Conservation (phyloP, 176 grass and related monocot species). For the Eremochloa ophiuroides region DNA sequence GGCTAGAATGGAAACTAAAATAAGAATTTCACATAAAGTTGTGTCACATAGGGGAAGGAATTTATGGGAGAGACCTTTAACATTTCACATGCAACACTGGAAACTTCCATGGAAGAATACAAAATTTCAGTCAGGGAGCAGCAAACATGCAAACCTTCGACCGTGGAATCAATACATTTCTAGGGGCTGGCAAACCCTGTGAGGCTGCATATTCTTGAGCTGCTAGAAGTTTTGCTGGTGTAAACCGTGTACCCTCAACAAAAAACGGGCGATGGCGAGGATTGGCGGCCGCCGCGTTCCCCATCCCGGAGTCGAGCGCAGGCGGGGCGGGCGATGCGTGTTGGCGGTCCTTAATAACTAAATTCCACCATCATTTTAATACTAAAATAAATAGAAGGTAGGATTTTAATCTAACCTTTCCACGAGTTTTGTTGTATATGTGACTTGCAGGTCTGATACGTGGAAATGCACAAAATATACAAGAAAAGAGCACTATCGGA, state of each 20-base stretch:
- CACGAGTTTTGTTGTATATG: too few species aligned
- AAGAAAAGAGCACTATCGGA: too few species aligned
- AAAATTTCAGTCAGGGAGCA: conserved; percentile 10
- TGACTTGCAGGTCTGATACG: too few species aligned
- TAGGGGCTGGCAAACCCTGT: conserved; percentile 68
- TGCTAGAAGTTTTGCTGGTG: conserved; percentile 66
- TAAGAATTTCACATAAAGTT: background rate
- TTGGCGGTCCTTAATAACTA: too few species aligned
- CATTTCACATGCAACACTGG: background rate
- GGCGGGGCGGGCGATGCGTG: too few species aligned
- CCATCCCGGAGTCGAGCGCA: too few species aligned
- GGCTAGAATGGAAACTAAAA: background rate
- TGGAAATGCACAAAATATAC: too few species aligned
- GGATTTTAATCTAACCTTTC: too few species aligned
- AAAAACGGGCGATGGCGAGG: too few species aligned
- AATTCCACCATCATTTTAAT: too few species aligned
- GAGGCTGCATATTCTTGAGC: conserved; percentile 90
- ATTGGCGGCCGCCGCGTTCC: too few species aligned
- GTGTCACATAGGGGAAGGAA: background rate
- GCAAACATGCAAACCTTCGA: conserved; percentile 46
- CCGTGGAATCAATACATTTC: conserved; percentile 86
- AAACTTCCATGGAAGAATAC: background rate
- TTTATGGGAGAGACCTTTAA: background rate
- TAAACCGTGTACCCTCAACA: conserved; percentile 85
- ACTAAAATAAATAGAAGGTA: too few species aligned